These are phyloP conservation scores for Wickerhamomyces canadensis DNA, from an alignment of 805 yeast species.

Conservation along the genomic window DNA sequence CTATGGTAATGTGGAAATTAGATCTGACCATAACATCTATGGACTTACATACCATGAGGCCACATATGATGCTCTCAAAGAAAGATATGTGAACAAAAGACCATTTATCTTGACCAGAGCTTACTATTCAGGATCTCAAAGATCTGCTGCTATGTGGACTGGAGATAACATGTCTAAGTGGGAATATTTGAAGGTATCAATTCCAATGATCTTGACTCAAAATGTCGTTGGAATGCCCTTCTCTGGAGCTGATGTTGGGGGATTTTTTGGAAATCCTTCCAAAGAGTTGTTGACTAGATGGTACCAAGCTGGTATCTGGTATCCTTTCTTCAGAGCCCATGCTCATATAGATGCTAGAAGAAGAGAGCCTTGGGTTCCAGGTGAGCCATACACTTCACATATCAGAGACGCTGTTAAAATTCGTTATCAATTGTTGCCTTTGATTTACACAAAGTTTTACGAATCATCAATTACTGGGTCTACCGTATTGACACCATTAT, in stretches of 20 bases:
- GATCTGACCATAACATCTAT: constrained; percentile 83
- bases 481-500: constrained; percentile 69
- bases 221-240: constrained; percentile 86
- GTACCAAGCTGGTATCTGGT: constrained; percentile 95
- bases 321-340: constrained; percentile 95
- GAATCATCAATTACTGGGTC: constrained; percentile 53
- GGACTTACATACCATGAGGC: constrained; percentile 79
- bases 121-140: constrained; percentile 86
- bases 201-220: constrained; percentile 83
- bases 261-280: constrained; percentile 88
- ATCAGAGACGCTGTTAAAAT: constrained; percentile 67
- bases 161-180: constrained; percentile 95
- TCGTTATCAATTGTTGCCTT: constrained; percentile 74
- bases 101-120: constrained; percentile 89
- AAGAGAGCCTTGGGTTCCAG: constrained; percentile 87
- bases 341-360: constrained; percentile 92
- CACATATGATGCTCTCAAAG: constrained; percentile 60
- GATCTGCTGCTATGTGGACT: constrained; percentile 93
- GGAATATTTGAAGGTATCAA: constrained; percentile 75
- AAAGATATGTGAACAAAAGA: constrained; percentile 49
- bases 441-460: constrained; percentile 73
- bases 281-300: constrained; percentile 80
- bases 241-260: constrained; percentile 96
- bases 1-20: constrained; percentile 78
- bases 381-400: constrained; percentile 62